Evolutionary conservation across 2,329 filamentous ascomycete genomes (phyloP).

Genomic region (Neopestalotiopsis rosae): DNA sequence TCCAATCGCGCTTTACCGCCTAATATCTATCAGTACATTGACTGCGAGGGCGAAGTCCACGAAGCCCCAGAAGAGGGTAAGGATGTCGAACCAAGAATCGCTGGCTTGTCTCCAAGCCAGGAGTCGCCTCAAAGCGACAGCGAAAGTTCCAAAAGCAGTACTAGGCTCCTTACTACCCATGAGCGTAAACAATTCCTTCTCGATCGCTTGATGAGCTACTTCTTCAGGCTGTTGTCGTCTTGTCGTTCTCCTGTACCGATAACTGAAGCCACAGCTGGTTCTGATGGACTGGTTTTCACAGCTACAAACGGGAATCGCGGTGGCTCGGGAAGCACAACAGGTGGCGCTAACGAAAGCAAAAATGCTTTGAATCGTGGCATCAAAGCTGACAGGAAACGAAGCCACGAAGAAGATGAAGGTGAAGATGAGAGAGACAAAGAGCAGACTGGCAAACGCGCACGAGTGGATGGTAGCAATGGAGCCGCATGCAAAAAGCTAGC

Average conservation of each 20-base stretch:
- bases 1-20: too few species aligned
- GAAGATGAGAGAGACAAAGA: background rate
- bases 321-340: background rate
- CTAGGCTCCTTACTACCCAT: too few species aligned
- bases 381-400: too few species aligned
- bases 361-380: too few species aligned
- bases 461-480: background rate
- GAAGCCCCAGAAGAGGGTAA: too few species aligned
- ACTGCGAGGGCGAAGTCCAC: too few species aligned
- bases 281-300: background rate
- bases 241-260: background rate
- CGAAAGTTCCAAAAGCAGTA: too few species aligned
- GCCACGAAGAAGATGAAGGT: too few species aligned
- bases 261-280: background rate
- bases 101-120: background rate
- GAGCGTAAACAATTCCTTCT: slow-evolving; percentile 17
- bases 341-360: too few species aligned
- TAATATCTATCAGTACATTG: too few species aligned
- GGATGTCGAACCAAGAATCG: background rate
- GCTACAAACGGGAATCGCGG: background rate
- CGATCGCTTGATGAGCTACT: slow-evolving; percentile 24
- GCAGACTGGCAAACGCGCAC: background rate
- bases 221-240: slow-evolving; percentile 17
- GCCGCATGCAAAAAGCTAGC: slow-evolving; percentile 21
- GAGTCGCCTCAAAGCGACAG: slow-evolving; percentile 14